Evolutionary conservation across 108 stramenopile species (phyloP).

Genomic region (Stephanodiscus minutulus): DNA sequence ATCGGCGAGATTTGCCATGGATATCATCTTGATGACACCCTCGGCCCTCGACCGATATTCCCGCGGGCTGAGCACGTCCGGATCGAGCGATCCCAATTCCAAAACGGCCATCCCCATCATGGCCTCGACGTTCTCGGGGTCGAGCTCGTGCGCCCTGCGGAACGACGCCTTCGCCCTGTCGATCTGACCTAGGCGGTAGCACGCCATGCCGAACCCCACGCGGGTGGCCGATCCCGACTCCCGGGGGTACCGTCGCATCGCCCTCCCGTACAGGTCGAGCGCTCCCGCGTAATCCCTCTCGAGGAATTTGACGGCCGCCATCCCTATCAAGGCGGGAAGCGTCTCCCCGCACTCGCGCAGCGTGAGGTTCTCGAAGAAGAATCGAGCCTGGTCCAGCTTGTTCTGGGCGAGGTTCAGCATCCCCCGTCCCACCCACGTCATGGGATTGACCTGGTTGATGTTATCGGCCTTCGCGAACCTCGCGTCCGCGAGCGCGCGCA

Average conservation of each 20-base stretch:
- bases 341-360: slow-evolving; percentile 71
- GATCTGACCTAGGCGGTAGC: slow-evolving; percentile 82
- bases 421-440: slow-evolving; percentile 87
- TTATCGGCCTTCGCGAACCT: slow-evolving; percentile 69
- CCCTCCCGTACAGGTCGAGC: slow-evolving; percentile 66
- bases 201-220: slow-evolving; percentile 84
- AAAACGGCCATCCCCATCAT: slow-evolving; percentile 79
- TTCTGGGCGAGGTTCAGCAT: slow-evolving; percentile 65
- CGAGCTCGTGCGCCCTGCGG: slow-evolving; percentile 71
- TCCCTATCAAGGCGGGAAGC: slow-evolving; percentile 82
- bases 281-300: slow-evolving; percentile 69
- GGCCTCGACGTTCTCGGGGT: slow-evolving; percentile 82
- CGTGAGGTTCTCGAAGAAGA: slow-evolving; percentile 80
- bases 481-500: slow-evolving; percentile 68
- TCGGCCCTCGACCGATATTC: slow-evolving; percentile 68
- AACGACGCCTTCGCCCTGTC: slow-evolving; percentile 89
- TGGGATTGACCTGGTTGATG: slow-evolving; percentile 79
- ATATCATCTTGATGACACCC: slow-evolving; percentile 82
- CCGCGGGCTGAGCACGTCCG: slow-evolving; percentile 39
- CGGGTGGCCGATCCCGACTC: slow-evolving; percentile 57
- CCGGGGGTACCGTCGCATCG: slow-evolving; percentile 54
- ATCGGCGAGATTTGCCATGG: slow-evolving; percentile 91
- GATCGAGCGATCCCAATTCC: slow-evolving; percentile 76
- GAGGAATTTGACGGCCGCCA: slow-evolving; percentile 73
- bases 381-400: slow-evolving; percentile 72